phyloP scores from a whole-genome alignment of 768 basidiomycete species.

The Collybia mongolica region DNA sequence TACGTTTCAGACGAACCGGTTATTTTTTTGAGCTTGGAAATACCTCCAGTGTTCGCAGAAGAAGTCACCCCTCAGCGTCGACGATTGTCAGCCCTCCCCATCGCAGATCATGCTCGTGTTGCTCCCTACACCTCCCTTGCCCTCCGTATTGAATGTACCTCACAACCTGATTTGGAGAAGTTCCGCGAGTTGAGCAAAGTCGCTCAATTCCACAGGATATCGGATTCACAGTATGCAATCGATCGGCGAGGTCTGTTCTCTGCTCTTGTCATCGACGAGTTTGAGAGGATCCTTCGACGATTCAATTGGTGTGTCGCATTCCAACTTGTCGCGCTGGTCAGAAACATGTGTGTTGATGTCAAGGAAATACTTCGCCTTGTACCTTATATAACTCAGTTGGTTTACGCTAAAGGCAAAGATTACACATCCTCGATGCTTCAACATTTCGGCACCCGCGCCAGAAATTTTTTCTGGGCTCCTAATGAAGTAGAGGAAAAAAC shows the following conservation, averaged over 20 bases:
- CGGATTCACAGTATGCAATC: conserved; percentile 34
- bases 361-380: conserved; percentile 47
- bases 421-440: conserved; percentile 42
- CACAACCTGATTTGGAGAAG: conserved; percentile 25
- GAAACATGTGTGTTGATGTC: conserved; percentile 43
- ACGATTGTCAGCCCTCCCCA: conserved; percentile 38
- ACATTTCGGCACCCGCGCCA: conserved; percentile 28
- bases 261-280: conserved; percentile 21
- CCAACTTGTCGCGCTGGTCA: conserved; percentile 50
- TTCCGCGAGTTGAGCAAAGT: conserved; percentile 38
- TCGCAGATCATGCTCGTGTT: conserved; percentile 38
- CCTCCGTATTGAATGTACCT: conserved; percentile 47
- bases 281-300: conserved; percentile 28
- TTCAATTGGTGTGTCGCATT: conserved; percentile 57
- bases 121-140: conserved; percentile 53
- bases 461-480: conserved; percentile 23
- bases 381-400: conserved; percentile 27
- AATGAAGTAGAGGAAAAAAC: conserved; percentile 19
- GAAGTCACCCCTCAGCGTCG: conserved; percentile 22
- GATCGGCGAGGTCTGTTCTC: conserved; percentile 48
- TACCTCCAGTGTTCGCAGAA: conserved; percentile 39
- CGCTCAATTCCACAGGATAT: conserved; percentile 36
- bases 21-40: conserved; percentile 42
- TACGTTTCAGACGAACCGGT: conserved; percentile 29
- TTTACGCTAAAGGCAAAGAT: conserved; percentile 24